phyloP scores from a whole-genome alignment of 768 basidiomycete genomes.

The Gymnopilus dilepis region DNA sequence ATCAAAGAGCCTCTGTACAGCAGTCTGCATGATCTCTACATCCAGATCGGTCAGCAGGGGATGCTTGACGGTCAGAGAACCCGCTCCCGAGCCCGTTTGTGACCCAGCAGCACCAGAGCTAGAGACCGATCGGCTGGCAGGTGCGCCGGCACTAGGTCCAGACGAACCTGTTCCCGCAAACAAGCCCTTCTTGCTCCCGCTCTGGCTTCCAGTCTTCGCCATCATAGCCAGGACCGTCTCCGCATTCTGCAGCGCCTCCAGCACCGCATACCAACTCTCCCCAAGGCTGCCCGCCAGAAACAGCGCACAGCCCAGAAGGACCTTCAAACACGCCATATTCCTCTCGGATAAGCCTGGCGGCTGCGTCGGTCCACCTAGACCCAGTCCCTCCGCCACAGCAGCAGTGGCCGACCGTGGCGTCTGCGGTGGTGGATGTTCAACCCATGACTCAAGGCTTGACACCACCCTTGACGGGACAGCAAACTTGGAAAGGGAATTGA shows the following conservation, averaged over 20 bases:
- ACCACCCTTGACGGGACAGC: constrained; percentile 92
- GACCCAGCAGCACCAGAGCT: constrained; percentile 38
- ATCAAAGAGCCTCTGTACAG: constrained; percentile 88
- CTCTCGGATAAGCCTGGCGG: constrained; percentile 84
- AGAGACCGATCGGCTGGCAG: constrained; percentile 40
- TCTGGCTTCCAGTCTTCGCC: constrained; percentile 39
- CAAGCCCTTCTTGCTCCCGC: constrained; percentile 36
- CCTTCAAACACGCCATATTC: constrained; percentile 90
- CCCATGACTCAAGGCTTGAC: constrained; percentile 71
- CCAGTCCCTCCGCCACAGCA: constrained; percentile 71
- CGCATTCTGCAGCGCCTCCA: constrained; percentile 93
- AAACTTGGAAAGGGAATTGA: constrained; percentile 87
- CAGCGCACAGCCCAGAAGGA: constrained; percentile 75
- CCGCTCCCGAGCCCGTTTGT: constrained; percentile 24
- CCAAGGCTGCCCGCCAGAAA: constrained; percentile 87
- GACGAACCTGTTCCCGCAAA: constrained; percentile 18
- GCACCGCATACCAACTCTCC: constrained; percentile 89
- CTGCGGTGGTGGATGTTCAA: constrained; percentile 45
- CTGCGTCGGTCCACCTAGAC: constrained; percentile 55
- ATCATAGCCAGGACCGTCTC: constrained; percentile 85
- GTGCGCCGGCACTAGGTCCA: constrained; percentile 28
- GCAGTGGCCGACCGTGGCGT: constrained; percentile 65
- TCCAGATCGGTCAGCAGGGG: constrained; percentile 77
- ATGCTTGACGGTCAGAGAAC: constrained; percentile 44
- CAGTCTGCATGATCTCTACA: constrained; percentile 69